Evolutionary conservation across 2,329 filamentous ascomycete species (phyloP).

Genomic region (Remersonia thermophila): DNA sequence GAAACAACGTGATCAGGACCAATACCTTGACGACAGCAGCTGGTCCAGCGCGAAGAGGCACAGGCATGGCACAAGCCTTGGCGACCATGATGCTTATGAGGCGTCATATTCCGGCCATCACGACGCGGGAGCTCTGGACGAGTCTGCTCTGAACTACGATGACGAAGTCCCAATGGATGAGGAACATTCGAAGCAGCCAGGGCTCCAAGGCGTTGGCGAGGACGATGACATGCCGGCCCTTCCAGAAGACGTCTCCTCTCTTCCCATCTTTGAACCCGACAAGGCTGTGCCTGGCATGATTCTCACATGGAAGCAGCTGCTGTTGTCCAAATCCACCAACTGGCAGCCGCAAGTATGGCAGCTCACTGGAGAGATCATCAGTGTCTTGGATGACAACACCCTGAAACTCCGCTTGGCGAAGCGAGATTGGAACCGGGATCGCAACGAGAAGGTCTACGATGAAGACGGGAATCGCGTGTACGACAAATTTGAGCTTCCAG

Average conservation of each 20-base stretch:
- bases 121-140: constrained; percentile 28
- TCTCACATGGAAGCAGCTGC: constrained; percentile 55
- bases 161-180: constrained; percentile 18
- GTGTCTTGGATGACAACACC: constrained; percentile 37
- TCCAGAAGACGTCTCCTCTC: constrained; percentile 41
- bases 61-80: constrained; percentile 31
- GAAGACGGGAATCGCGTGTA: constrained; percentile 59
- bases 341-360: constrained; percentile 54
- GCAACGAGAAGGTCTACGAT: constrained; percentile 49
- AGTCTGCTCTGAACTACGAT: constrained; percentile 31
- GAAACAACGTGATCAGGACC: constrained; percentile 27
- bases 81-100: constrained; percentile 20
- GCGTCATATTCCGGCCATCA: constrained; percentile 18
- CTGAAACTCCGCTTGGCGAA: constrained; percentile 55
- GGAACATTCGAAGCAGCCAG: constrained; percentile 19
- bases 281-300: constrained; percentile 47
- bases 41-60: constrained; percentile 32
- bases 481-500: constrained; percentile 64
- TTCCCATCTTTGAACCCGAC: constrained; percentile 37
- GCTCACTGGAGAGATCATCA: constrained; percentile 55
- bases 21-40: constrained; percentile 28
- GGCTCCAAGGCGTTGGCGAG: constrained; percentile 20
- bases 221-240: constrained; percentile 51
- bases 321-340: constrained; percentile 47
- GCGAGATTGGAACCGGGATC: constrained; percentile 48